Base-by-base conservation (phyloP, 2,329 filamentous ascomycete species). In the Penicillium sp. region DNA sequence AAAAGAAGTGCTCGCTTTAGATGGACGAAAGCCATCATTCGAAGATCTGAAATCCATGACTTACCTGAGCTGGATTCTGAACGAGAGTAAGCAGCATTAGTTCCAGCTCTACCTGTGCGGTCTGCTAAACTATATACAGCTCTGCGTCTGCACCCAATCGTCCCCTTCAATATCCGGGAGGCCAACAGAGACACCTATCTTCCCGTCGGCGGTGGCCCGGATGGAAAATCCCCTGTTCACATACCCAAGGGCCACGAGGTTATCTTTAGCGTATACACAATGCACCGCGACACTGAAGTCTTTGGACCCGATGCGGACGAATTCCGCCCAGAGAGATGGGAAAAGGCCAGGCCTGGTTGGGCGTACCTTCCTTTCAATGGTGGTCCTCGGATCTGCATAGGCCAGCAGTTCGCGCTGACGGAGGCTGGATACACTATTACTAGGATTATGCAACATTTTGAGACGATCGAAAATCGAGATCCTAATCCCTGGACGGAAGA, bases 211-310 rank as follows among this genome's bases (percentile, higher is more conserved):
- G 88, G 87, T 55, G 89, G 88, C 0, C 79, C 81, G 2, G 83
- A 88, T 70, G 69, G 77, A 33, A 74, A 75, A 3, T 76, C 81
- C 35, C 88, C 88, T 0, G 68, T 93, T 1, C 82, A 85, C 53
- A 77, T 91, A 4, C 81, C 83, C 50, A 88, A 90, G 70, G 84
- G 86, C 66, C 84, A 84, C 0, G 75, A 82, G 12, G 77, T 93
- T 58, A 80, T 74, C 45, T 93, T 90, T 78, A 86, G 80, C 44
- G 80, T 88, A 0, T 82, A 90, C 51, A 74, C 84, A 6, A 89
- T 93, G 89, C 89, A 93, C 68, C 84, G 89, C 1, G 83, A 88
- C 12, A 67, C 68, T 19, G 78, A 81, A 47, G 68, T 76, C 53
- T 82, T 71, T 53, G 79, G 78, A 0, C 42, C 65, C 3, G 79